Evolutionary conservation across 441 rosid species (phyloP).

Genomic region (Metrosideros polymorpha): DNA sequence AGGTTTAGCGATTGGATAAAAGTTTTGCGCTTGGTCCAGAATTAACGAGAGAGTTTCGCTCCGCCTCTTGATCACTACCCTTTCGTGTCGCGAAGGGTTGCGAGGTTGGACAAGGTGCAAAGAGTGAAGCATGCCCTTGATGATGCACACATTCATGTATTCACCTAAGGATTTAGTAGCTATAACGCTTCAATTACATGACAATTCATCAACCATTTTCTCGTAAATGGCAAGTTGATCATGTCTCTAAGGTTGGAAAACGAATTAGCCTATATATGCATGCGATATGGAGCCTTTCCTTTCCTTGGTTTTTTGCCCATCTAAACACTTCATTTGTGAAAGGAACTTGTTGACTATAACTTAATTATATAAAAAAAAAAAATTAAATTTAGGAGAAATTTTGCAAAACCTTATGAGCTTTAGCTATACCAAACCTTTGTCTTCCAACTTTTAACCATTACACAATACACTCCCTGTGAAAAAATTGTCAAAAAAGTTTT

Average conservation of each 20-base stretch:
- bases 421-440: background rate
- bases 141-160: accelerated
- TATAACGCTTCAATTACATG: background rate
- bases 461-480: background rate
- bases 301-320: background rate
- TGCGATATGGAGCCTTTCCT: background rate
- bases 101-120: background rate
- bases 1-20: accelerated
- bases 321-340: background rate
- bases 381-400: background rate
- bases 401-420: accelerated
- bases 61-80: accelerated
- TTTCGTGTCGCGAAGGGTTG: background rate
- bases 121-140: background rate
- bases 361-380: background rate
- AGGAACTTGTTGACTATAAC: background rate
- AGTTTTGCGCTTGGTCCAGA: background rate
- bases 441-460: background rate
- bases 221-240: background rate
- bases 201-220: background rate
- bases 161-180: background rate
- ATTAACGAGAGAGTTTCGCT: background rate
- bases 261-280: background rate
- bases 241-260: background rate
- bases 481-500: no score